Evolutionary conservation across 2,329 filamentous ascomycete genomes (phyloP).

Genomic region (Verticillium longisporum): DNA sequence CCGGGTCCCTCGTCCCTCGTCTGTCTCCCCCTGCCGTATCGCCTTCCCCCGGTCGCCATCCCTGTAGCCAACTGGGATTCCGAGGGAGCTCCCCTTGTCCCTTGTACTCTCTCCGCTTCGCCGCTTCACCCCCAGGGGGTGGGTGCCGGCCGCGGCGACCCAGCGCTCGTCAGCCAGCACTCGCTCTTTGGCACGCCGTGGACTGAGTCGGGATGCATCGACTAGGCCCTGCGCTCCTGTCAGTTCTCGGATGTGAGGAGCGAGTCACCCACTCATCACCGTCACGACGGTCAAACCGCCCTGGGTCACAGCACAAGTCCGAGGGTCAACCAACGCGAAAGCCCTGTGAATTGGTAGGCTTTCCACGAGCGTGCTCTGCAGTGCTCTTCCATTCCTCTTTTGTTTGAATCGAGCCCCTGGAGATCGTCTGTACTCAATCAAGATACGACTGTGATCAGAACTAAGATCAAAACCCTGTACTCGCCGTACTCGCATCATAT

Average conservation of each 20-base stretch:
- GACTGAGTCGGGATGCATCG: background rate
- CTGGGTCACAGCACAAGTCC: conserved; percentile 10
- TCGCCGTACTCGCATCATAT: too few species aligned
- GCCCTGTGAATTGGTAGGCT: background rate
- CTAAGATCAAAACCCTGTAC: too few species aligned
- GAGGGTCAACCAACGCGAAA: conserved; percentile 1
- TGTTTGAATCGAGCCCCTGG: too few species aligned
- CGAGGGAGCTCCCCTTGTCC: background rate
- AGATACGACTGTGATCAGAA: too few species aligned
- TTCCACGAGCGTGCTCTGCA: too few species aligned
- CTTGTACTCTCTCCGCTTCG: background rate
- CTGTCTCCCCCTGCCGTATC: background rate
- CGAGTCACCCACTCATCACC: background rate
- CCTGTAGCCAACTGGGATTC: background rate
- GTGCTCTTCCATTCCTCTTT: too few species aligned
- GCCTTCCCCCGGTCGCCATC: background rate
- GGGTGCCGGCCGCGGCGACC: background rate
- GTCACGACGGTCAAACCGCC: conserved; percentile 5
- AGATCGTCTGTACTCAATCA: too few species aligned
- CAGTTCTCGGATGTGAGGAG: background rate
- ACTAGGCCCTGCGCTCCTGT: background rate
- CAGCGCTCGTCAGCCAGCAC: background rate
- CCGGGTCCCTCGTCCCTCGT: too few species aligned
- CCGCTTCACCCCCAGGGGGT: background rate
- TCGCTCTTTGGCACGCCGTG: too few species aligned